These are phyloP conservation scores for Rhynchospora tenuis DNA, from an alignment of 176 grass and related monocot genomes.

Conservation along the genomic window DNA sequence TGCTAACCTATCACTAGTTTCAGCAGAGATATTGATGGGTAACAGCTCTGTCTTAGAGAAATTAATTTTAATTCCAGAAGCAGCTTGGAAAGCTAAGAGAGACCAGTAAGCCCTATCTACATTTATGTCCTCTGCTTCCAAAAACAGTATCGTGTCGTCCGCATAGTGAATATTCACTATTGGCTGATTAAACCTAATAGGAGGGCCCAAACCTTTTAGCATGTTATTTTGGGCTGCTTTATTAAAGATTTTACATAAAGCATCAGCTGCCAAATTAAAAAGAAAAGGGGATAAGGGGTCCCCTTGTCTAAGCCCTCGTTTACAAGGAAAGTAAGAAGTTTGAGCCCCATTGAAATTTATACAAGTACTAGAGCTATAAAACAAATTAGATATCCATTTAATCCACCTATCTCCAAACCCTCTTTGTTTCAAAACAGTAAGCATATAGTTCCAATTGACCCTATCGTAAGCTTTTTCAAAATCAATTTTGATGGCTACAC, in stretches of 20 bases:
- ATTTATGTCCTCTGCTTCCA: not conserved
- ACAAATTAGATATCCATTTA: not conserved
- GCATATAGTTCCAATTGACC: not conserved
- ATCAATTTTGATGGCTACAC: not conserved
- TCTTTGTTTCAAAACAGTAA: not conserved
- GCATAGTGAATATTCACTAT: not conserved
- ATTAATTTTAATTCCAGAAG: not conserved
- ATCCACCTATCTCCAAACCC: not conserved
- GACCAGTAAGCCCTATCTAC: not conserved
- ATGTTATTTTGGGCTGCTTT: not conserved
- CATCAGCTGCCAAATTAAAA: not conserved
- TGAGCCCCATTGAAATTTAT: not conserved
- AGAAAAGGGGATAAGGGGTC: not conserved
- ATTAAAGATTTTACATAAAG: not conserved
- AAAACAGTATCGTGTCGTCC: not conserved
- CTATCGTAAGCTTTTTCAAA: not conserved
- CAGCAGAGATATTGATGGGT: too few relatives aligned
- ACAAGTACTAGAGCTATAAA: not conserved
- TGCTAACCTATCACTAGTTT: too few relatives aligned
- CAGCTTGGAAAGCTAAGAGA: not conserved
- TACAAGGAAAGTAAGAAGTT: not conserved
- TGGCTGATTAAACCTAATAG: too few relatives aligned
- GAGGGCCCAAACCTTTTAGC: not conserved
- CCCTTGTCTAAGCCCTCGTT: not conserved
- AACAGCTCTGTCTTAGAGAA: not conserved